phyloP scores from a whole-genome alignment of 306 rosid species.

The Sesbania bispinosa region DNA sequence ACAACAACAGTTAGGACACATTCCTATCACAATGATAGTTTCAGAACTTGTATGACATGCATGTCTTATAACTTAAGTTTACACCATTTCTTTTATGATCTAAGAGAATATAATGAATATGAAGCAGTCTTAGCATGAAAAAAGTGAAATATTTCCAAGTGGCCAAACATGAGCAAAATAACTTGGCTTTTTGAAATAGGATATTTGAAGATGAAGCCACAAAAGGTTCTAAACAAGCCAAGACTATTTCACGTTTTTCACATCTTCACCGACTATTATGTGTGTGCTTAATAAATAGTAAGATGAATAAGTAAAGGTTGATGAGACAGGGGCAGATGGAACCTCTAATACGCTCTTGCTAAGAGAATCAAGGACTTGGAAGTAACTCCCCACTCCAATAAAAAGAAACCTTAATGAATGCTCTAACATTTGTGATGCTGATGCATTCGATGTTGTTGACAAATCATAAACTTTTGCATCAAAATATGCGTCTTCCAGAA shows the following conservation, averaged over 20 bases:
- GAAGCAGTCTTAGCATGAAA: too few species aligned
- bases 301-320: not conserved
- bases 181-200: too few species aligned
- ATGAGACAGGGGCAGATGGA: not conserved
- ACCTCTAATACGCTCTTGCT: constrained; percentile 8
- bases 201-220: too few species aligned
- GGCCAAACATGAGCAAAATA: too few species aligned
- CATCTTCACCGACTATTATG: not conserved
- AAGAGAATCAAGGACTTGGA: not conserved
- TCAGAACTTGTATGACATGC: too few species aligned
- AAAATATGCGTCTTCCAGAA: not conserved
- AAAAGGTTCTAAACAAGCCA: too few species aligned
- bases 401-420: not conserved
- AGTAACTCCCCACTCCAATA: constrained; percentile 11
- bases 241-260: not conserved
- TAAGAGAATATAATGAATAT: too few species aligned
- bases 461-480: not conserved
- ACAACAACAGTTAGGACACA: too few species aligned
- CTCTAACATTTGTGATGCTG: not conserved
- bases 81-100: too few species aligned
- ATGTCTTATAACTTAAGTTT: too few species aligned
- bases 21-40: too few species aligned
- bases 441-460: not conserved
- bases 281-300: not conserved
- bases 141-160: too few species aligned